Percentiles rank a stretch among this genome's conserved stretches.
These are phyloP conservation scores for Umbelopsis vinacea DNA, from an alignment of 192 early-diverging fungal genomes.

Conservation along the genomic window DNA sequence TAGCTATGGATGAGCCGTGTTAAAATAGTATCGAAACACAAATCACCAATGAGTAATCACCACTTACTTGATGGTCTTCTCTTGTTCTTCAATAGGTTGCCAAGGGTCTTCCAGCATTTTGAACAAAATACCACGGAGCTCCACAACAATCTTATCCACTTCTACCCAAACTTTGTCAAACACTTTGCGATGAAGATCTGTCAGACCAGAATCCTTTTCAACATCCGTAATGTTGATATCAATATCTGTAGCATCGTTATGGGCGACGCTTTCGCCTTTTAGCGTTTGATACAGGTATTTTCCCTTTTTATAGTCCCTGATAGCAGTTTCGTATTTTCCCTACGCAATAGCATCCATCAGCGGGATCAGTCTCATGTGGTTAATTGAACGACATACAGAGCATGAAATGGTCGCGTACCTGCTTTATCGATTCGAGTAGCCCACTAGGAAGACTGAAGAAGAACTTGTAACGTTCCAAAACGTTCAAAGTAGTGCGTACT, in stretches of 20 bases:
- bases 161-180: slow-evolving; percentile 96
- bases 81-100: slow-evolving; percentile 85
- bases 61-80: slow-evolving; percentile 80
- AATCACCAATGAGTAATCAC: neutral
- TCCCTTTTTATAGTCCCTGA: slow-evolving; percentile 97
- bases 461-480: slow-evolving; percentile 96
- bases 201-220: slow-evolving; percentile 33
- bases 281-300: slow-evolving; percentile 73
- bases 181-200: slow-evolving; percentile 61
- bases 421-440: slow-evolving; percentile 79
- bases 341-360: slow-evolving; percentile 21
- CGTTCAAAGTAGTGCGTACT: slow-evolving; percentile 83
- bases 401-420: slow-evolving; percentile 50
- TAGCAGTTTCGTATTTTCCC: slow-evolving; percentile 86
- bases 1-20: slow-evolving; percentile 44
- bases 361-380: too few species aligned
- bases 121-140: slow-evolving; percentile 75
- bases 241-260: slow-evolving; percentile 34
- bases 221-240: neutral
- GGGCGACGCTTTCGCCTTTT: slow-evolving; percentile 32
- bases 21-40: neutral
- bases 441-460: slow-evolving; percentile 96
- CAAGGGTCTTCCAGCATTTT: slow-evolving; percentile 76
- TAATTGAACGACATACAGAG: too few species aligned
- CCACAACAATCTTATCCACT: slow-evolving; percentile 81